Evolutionary conservation across 345 rosid genomes (phyloP), one percentile per base, ranked within the genome.

Genomic region (Populus nigra): DNA sequence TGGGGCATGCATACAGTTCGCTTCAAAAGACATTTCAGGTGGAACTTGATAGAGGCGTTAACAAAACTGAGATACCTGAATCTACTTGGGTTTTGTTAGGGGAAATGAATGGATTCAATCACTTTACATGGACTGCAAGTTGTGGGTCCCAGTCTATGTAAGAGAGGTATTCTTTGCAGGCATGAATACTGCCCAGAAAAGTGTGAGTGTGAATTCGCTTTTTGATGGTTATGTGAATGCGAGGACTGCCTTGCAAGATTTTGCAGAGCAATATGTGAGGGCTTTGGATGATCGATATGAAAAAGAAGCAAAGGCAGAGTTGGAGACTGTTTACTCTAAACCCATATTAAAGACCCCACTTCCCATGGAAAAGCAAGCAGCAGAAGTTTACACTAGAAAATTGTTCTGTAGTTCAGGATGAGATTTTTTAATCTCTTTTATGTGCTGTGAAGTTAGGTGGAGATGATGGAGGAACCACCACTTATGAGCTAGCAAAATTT

Each of bases 301-400:
- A 39, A 83, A 81, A 71, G 84, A 81, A 71, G 78, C 41, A 1
- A 75, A 68, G 67, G 74, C 79, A 13, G 82, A 82, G 66, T 68
- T 76, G 73, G 79, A 81, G 79, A 81, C 83, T 11, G 80, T 73
- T 72, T 70, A 81, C 75, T 78, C 81, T 13, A 83, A 73, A 69
- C 84, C 78, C 23, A 47, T 73, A 35, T 31, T 82, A 25, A 78
- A 82, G 75, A 85, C 83, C 59, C 83, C 83, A 4, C 83, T 82
- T 68, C 87, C 83, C 6, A 79, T 79, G 81, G 85, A 82, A 82
- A 85, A 80, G 71, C 85, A 85, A 72, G 83, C 81, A 61, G 81
- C 76, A 12, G 81, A 82, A 62, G 75, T 82, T 75, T 79, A 79
- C 77, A 82, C 80, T 0, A 79, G 79, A 72, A 77, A 65, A 23